Evolutionary conservation across 2,329 filamentous ascomycete species (phyloP).

Genomic region (Nothopassalora personata): DNA sequence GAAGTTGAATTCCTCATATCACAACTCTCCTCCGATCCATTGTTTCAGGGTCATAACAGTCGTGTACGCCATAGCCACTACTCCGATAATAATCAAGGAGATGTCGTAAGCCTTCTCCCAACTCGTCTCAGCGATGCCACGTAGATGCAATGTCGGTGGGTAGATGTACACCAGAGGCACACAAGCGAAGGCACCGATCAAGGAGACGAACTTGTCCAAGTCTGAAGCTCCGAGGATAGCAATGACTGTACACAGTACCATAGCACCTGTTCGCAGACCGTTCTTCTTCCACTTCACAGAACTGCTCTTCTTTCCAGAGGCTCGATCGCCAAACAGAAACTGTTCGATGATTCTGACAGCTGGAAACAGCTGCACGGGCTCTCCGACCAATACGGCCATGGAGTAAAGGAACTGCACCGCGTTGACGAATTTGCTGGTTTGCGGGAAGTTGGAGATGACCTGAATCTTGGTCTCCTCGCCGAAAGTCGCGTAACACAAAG

Average conservation of each 20-base stretch:
- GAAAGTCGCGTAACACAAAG: constrained; percentile 69
- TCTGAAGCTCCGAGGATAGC: constrained; percentile 62
- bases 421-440: constrained; percentile 66
- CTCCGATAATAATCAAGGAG: constrained; percentile 57
- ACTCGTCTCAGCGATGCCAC: constrained; percentile 56
- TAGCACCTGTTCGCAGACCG: constrained; percentile 53
- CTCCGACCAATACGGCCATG: constrained; percentile 65
- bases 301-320: constrained; percentile 59
- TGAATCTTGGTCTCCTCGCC: constrained; percentile 64
- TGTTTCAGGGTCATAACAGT: constrained; percentile 51
- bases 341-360: constrained; percentile 67
- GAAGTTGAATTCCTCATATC: not conserved
- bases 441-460: constrained; percentile 71
- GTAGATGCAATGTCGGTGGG: constrained; percentile 65
- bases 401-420: constrained; percentile 71
- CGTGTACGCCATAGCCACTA: constrained; percentile 66
- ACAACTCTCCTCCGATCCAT: constrained; percentile 23
- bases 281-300: constrained; percentile 75
- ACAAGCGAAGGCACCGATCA: constrained; percentile 69
- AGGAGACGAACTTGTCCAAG: constrained; percentile 67
- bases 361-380: constrained; percentile 70
- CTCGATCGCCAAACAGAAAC: constrained; percentile 58
- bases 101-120: constrained; percentile 56
- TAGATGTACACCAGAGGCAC: constrained; percentile 75
- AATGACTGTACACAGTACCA: constrained; percentile 56